Base-by-base conservation (phyloP, 1,139 yeast species). In the Suhomyces anneliseae region DNA sequence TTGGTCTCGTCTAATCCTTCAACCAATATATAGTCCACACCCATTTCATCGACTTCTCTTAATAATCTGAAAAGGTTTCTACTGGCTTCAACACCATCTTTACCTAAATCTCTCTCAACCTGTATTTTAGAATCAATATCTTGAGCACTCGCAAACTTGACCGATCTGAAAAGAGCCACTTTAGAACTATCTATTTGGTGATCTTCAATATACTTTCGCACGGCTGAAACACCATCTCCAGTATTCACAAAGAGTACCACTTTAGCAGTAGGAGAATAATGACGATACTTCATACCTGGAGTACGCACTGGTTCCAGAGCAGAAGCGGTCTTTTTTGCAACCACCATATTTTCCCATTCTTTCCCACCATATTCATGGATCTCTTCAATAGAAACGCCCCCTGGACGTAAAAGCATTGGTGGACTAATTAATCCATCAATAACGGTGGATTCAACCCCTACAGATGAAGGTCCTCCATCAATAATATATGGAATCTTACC, bases 201-300 rank as follows among this genome's bases (percentile, higher is more conserved):
- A 6, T 56, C 53, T 1, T 48, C 34, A 14, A 72, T 49, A 47
- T 69, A 77, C 9, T 61, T 46, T 7, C 51, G 43, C 2, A 74
- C 55, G 0, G 70, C 72, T 0, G 49, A 46, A 3, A 45, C 48
- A 0, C 85, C 84, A 52, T 79, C 74, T 0, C 72, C 76, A 54
- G 81, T 74, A 37, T 72, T 77, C 10, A 75, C 68, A 53, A 90
- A 83, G n/a, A 92, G 66, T 0, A 87, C 74, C 7, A 93, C 97
- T 50, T 79, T 82, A 0, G 97, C 97, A 3, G 79, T 78, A 2
- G 99, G 99, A 0, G 97, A 88, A 65, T 93, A 93, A 65, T 93
- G 99, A 56, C 89, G 83, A 64, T 93, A 93, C 62, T 93, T 93
- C 99, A 93, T 93, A 0, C 99, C 99, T 0, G 99, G 99, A 0